These are phyloP conservation scores for Dioscorea dumetorum DNA, from an alignment of 106 monocot species.

Conservation along the genomic window DNA sequence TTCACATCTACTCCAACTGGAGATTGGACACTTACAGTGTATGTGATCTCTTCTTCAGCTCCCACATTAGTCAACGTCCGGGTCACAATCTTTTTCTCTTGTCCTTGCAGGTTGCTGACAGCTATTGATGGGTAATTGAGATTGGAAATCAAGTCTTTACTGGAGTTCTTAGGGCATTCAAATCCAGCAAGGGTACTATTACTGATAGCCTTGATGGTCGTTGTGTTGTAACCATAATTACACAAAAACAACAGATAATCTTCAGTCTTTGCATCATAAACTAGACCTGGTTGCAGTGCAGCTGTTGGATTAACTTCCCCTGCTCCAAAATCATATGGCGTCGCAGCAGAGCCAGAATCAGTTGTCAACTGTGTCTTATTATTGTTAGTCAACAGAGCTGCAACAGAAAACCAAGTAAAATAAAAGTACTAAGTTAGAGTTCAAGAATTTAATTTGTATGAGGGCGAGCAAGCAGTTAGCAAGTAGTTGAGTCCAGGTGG, in stretches of 20 bases:
- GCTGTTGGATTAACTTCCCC: slow-evolving; percentile 55
- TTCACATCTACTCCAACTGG: slow-evolving; percentile 55
- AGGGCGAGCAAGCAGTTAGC: too few relatives aligned
- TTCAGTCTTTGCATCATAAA: slow-evolving; percentile 39
- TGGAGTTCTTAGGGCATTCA: slow-evolving; percentile 50
- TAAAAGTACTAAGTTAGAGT: not conserved
- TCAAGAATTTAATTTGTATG: not conserved
- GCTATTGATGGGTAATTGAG: slow-evolving; percentile 87
- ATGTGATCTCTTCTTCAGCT: slow-evolving; percentile 34
- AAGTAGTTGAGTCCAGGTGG: not conserved
- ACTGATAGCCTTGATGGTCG: slow-evolving; percentile 44
- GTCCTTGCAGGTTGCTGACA: slow-evolving; percentile 20
- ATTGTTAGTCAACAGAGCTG: slow-evolving; percentile 46
- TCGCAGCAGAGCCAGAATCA: slow-evolving; percentile 41
- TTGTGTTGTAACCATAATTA: slow-evolving; percentile 63
- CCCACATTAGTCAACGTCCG: slow-evolving; percentile 57
- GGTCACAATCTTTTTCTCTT: slow-evolving; percentile 27
- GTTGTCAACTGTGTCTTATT: slow-evolving; percentile 24
- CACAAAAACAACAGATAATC: slow-evolving; percentile 73
- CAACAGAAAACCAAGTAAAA: not conserved
- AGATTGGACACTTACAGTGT: slow-evolving; percentile 36
- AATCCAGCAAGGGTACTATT: slow-evolving; percentile 29
- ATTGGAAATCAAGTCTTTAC: slow-evolving; percentile 51
- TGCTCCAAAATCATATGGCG: slow-evolving; percentile 62
- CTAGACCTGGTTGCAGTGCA: slow-evolving; percentile 54